Evolutionary conservation across 1,284 basidiomycete genomes (phyloP), one percentile per base, ranked within the genome.

Genomic region (Cutaneotrichosporon sp.): DNA sequence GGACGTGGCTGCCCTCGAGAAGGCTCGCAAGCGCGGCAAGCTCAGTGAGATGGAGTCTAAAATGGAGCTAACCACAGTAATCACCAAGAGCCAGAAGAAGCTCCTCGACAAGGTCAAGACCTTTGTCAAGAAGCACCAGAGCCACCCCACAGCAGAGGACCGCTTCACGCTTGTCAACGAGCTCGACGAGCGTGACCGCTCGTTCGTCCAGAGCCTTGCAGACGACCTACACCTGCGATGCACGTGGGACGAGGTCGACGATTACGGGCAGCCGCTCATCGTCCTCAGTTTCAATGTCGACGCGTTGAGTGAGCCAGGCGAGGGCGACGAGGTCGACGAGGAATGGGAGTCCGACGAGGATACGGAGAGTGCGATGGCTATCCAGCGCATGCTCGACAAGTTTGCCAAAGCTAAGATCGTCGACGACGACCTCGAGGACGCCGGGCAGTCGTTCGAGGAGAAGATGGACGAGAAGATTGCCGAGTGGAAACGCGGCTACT

Each of bases 401-500:
- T 99, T 97, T 74, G 87, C 88, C 70, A 90, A 89, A 77, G 92
- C 94, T 18, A 88, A 87, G 51, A 86, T 92, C 14, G 82, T 85
- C 70, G 84, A 85, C 62, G 87, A 88, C 51, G 86, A 76, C 8
- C 74, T 88, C 51, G 87, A 87, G 65, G 89, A 88, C 58, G 90
- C 91, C 72, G 91, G 93, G 70, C 86, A 87, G 62, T 84, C 89
- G 59, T 84, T 92, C 73, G 89, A 92, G 75, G 79, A 84, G 71
- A 87, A 86, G 50, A 70, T 96, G 40, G 85, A 87, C 69, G 87
- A 90, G 72, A 92, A 91, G 82, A 91, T 99, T 88, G 87, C 88
- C 56, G 88, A 90, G 70, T 97, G 93, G 92, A 99, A 99, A 83
- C 82, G 86, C 64, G 82, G 81, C 4, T 98, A 99, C 81, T 99